Percentiles rank a stretch among this genome's conserved stretches.
phyloP scores from a whole-genome alignment of 1,284 basidiomycete species.

The Cutaneotrichosporon sp. region DNA sequence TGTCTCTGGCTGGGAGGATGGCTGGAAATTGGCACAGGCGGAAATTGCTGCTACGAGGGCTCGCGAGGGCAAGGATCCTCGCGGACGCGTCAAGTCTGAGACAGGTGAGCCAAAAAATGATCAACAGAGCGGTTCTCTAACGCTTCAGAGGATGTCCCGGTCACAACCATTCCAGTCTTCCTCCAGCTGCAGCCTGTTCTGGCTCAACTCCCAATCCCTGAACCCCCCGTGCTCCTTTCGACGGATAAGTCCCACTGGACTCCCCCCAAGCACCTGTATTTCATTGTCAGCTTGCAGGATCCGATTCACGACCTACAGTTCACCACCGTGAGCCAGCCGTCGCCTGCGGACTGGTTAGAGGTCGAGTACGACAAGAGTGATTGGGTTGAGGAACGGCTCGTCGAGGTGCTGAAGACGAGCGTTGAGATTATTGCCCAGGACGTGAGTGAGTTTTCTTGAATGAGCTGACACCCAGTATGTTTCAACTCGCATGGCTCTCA shows the following conservation, averaged over 20 bases:
- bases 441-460: slow-evolving; percentile 26
- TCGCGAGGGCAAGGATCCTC: slow-evolving; percentile 36
- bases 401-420: slow-evolving; percentile 72
- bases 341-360: slow-evolving; percentile 74
- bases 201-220: slow-evolving; percentile 54
- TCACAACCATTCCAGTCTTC: slow-evolving; percentile 85
- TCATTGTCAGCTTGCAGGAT: slow-evolving; percentile 76
- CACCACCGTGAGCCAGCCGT: slow-evolving; percentile 71
- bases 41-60: slow-evolving; percentile 29
- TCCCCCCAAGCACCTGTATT: slow-evolving; percentile 63
- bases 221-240: slow-evolving; percentile 31
- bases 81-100: slow-evolving; percentile 19
- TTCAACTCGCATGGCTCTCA: slow-evolving; percentile 46
- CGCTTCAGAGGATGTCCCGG: slow-evolving; percentile 52
- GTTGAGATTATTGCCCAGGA: slow-evolving; percentile 85
- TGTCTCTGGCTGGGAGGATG: slow-evolving; percentile 77
- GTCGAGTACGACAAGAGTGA: slow-evolving; percentile 80
- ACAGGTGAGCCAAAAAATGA: slow-evolving; percentile 18
- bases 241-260: slow-evolving; percentile 13
- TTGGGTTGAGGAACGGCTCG: slow-evolving; percentile 91
- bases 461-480: slow-evolving; percentile 34
- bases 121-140: neutral
- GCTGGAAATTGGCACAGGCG: slow-evolving; percentile 67
- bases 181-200: slow-evolving; percentile 87
- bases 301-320: slow-evolving; percentile 70